Conservation (phyloP, 2,329 filamentous ascomycete species). For the Huntiella moniliformis region DNA sequence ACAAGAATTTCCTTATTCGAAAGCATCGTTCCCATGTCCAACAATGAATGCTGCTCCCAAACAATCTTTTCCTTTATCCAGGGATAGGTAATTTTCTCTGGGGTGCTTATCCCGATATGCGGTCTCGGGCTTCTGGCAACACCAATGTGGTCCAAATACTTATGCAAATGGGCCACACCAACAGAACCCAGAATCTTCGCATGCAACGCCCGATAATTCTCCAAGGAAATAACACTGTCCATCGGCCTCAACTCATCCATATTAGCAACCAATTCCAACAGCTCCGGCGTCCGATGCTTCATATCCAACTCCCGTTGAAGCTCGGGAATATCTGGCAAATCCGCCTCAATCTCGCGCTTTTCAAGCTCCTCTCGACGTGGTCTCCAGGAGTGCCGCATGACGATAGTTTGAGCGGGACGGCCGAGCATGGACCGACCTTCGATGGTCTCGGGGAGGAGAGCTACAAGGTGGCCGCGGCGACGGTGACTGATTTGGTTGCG, state of each 20-base stretch:
- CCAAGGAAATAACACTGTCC: slow-evolving; percentile 20
- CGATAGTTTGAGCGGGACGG: slow-evolving; percentile 24
- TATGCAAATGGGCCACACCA: slow-evolving; percentile 24
- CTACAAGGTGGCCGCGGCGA: slow-evolving; percentile 6
- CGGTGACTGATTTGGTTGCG: slow-evolving; percentile 2
- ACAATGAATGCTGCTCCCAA: slow-evolving; percentile 22
- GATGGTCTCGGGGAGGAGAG: slow-evolving; percentile 12
- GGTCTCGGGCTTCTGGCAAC: slow-evolving; percentile 2
- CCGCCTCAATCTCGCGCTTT: slow-evolving; percentile 10
- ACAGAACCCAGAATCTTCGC: slow-evolving; percentile 26
- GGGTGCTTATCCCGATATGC: slow-evolving; percentile 3
- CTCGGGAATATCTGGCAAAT: slow-evolving; percentile 14
- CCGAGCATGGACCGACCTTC: slow-evolving; percentile 19
- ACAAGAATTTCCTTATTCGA: slow-evolving; percentile 24
- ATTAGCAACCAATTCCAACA: slow-evolving; percentile 24
- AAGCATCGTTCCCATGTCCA: not conserved
- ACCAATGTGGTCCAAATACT: slow-evolving; percentile 21
- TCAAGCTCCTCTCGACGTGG: slow-evolving; percentile 1
- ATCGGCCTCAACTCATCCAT: slow-evolving; percentile 30
- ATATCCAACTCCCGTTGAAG: slow-evolving; percentile 19
- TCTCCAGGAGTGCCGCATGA: slow-evolving; percentile 22
- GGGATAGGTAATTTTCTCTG: slow-evolving; percentile 14
- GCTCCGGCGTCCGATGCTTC: slow-evolving; percentile 15
- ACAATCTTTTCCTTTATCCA: slow-evolving; percentile 26
- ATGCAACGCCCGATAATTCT: slow-evolving; percentile 25